Base-by-base conservation (phyloP, 208 protist species). In the Wallacemonas sp. region DNA sequence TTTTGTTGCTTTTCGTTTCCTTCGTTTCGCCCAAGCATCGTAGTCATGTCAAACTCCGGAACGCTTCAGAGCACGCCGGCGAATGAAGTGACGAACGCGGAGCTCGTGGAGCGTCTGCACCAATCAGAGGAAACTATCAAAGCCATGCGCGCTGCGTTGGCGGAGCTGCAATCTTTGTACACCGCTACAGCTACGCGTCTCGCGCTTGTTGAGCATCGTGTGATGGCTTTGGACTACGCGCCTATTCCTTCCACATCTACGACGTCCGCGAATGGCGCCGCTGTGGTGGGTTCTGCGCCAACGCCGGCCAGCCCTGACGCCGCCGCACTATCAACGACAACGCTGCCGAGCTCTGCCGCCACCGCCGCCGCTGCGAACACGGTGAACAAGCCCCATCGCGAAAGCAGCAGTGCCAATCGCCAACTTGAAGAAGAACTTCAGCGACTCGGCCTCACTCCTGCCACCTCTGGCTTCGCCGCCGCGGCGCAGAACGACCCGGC, bases 381-480 rank as follows among this genome's bases (percentile, higher is more conserved):
- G 17, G 8, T n/a, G 17, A 9, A 6, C 26, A 49, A 49, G 38
- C 0, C 36, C 11, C 12, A n/a, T 9, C 33, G 56, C 22, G 56
- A 47, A 4, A 44, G 12, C 36, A 62, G 9, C 1, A 26, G 6
- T 26, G 38, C 38, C 17, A 21, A 64, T 21, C 59, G 42, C 19
- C 74, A 79, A 60, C 68, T 79, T 33, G 74, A 75, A 36, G 74
- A 75, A 22, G 74, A 75, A 58, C 74, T 79, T 31, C 67, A 74
- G 31, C 74, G 74, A 24, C 44, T 75, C 41, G 74, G 74, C 27
- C 46, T 75, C 2, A 47, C 66, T n/a, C 42, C 62, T 5, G 72
- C 51, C 51, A 42, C 51, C 28, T 34, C 66, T 36, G 62, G 47
- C 11, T 67, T 74, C n/a, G 51, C 51, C 47, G 46, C 62, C 9